Evolutionary conservation across 441 rosid genomes (phyloP), one percentile per base, ranked within the genome.

Genomic region (Biscutella laevigata): DNA sequence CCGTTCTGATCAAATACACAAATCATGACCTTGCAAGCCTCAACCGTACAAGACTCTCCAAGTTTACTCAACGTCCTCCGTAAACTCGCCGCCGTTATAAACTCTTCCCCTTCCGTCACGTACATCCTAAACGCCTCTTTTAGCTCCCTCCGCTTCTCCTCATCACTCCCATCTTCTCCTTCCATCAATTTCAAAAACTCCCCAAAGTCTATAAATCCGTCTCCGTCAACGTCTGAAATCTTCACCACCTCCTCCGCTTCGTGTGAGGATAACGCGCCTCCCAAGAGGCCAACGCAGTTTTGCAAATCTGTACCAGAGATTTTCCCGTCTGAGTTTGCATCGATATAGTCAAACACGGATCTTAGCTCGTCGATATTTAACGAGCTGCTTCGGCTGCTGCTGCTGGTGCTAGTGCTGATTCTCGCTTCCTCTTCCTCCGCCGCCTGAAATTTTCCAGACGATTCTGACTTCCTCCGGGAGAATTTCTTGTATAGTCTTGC

Each of bases 161-260:
- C 85, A 27, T 70, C 76, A 1, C 51, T 48, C 6, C 24, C 22
- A 0, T 53, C 65, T 43, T 51, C 42, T 2, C 72, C 73, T 33
- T 75, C 79, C 71, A 80, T 73, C n/a, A 84, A 48, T 51, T 61
- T 66, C 71, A 57, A 49, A 49, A 84, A 82, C 47, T 84, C 86
- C 14, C 36, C 72, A 14, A 76, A 68, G 26, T 78, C 82, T 29
- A 84, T 21, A 12, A 59, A 51, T 7, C 86, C 86, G n/a, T 84
- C 81, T 2, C 77, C 79, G 10, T 82, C 78, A 10, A 53, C 29
- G 55, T 84, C 89, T 4, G 74, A 71, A 0, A 60, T 66, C 49
- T 45, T 54, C n/a, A 84, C 66, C 3, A 77, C 80, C 21, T 63
- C 61, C 58, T 70, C 77, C 0, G 78, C 90, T 34, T 82, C 86